Percentiles rank a stretch among this genome's conserved stretches.
Conservation (phyloP, 2,329 filamentous ascomycete species). For the Pezicula carpinea region DNA sequence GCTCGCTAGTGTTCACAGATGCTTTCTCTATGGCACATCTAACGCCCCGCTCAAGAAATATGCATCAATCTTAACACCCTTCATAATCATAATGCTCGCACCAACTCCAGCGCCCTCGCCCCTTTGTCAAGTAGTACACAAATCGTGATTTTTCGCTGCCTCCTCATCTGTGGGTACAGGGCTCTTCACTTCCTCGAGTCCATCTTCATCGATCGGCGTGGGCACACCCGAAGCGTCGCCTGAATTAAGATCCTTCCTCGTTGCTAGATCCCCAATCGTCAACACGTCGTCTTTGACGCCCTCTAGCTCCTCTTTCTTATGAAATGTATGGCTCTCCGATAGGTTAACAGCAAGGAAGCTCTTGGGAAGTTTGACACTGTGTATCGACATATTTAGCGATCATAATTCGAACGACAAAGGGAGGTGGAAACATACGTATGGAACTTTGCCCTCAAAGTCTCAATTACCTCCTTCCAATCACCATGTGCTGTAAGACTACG, state of each 20-base stretch:
- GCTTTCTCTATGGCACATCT: too few species aligned
- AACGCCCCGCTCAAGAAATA: too few species aligned
- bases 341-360: conserved; percentile 32
- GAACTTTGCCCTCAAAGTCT: conserved; percentile 90
- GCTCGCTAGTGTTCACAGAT: too few species aligned
- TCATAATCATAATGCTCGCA: too few species aligned
- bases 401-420: neutral
- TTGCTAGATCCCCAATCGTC: conserved; percentile 1
- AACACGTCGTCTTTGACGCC: conserved; percentile 1
- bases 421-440: conserved; percentile 63
- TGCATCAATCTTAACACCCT: too few species aligned
- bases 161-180: too few species aligned
- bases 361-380: conserved; percentile 31
- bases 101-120: too few species aligned
- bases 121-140: too few species aligned
- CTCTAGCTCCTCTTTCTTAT: conserved; percentile 24
- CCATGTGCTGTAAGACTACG: conserved; percentile 85
- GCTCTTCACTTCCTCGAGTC: too few species aligned
- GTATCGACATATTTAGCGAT: conserved; percentile 10
- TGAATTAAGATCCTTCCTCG: neutral
- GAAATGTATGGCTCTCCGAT: conserved; percentile 30
- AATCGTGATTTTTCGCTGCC: too few species aligned
- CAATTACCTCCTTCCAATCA: conserved; percentile 96
- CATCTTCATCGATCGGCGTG: too few species aligned
- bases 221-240: too few species aligned